phyloP scores from a whole-genome alignment of 129 eudicot genomes.

The Artemisia annua region DNA sequence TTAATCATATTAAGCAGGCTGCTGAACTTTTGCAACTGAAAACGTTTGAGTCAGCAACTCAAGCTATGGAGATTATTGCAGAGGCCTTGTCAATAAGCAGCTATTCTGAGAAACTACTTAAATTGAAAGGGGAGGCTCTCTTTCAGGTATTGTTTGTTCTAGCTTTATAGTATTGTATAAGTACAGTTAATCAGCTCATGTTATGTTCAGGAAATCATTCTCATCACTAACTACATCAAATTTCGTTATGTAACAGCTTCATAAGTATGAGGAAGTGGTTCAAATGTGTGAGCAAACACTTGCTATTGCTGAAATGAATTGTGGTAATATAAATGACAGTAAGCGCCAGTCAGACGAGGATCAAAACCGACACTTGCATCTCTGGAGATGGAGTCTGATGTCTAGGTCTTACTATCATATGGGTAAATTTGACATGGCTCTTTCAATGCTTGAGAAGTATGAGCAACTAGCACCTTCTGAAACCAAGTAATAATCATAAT shows the following conservation, averaged over 20 bases:
- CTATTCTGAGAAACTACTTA: conserved; percentile 73
- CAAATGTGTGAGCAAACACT: conserved; percentile 75
- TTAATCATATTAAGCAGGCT: conserved; percentile 38
- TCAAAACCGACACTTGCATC: conserved; percentile 27
- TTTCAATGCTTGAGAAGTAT: conserved; percentile 57
- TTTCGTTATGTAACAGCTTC: conserved; percentile 45
- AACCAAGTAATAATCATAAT: conserved; percentile 42
- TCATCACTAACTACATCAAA: background rate
- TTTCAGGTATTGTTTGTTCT: conserved; percentile 46
- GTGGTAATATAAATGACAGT: conserved; percentile 19
- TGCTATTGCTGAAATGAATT: conserved; percentile 56
- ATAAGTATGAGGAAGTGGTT: conserved; percentile 69
- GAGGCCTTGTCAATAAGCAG: conserved; percentile 67
- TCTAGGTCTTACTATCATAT: conserved; percentile 63
- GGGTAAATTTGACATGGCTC: conserved; percentile 80
- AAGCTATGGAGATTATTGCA: conserved; percentile 48
- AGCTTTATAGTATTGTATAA: background rate
- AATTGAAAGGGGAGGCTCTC: conserved; percentile 82
- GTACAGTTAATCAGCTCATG: background rate
- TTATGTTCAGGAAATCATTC: conserved; percentile 4
- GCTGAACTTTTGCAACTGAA: conserved; percentile 59
- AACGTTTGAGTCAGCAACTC: conserved; percentile 53
- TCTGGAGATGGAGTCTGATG: conserved; percentile 78
- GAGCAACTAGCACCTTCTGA: conserved; percentile 38
- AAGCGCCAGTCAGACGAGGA: conserved; percentile 27